Evolutionary conservation across 2,329 filamentous ascomycete genomes (phyloP).

Genomic region (Alternaria arbusti): DNA sequence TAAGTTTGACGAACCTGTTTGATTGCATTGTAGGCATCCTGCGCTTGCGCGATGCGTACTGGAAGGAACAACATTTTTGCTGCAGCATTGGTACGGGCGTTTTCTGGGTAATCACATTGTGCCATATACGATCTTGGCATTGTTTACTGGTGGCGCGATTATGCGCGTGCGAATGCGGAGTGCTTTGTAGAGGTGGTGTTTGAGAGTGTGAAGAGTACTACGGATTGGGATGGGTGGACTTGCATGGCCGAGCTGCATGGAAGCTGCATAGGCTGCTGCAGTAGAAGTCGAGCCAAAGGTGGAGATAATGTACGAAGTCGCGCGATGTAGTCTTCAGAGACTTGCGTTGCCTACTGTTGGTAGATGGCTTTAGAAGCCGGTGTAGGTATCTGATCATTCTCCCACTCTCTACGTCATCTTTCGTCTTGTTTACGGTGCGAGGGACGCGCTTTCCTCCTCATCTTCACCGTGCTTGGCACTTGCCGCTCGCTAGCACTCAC

Average conservation of each 20-base stretch:
- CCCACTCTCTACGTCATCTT: not conserved
- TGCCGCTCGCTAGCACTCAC: not conserved
- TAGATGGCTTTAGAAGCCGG: not conserved
- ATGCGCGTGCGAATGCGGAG: not conserved
- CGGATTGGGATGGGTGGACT: not conserved
- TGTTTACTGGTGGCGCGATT: not conserved
- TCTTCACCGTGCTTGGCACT: not conserved
- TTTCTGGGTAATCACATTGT: slow-evolving; percentile 21
- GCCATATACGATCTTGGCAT: slow-evolving; percentile 18
- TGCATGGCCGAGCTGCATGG: not conserved
- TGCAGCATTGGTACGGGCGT: slow-evolving; percentile 14
- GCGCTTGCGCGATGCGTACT: not conserved
- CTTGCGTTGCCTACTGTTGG: not conserved
- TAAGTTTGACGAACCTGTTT: slow-evolving; percentile 34
- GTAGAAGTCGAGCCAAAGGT: not conserved
- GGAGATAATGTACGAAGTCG: not conserved
- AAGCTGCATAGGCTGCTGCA: not conserved
- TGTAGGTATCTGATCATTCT: slow-evolving; percentile 1
- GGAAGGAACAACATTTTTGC: slow-evolving; percentile 1
- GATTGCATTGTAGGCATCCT: slow-evolving; percentile 7
- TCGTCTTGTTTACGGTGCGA: not conserved
- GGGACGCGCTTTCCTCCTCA: not conserved
- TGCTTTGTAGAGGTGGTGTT: not conserved
- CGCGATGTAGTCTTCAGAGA: not conserved
- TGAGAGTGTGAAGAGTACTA: not conserved